Evolutionary conservation across 495 filamentous ascomycete genomes (phyloP).

Genomic region (Daldinia vernicosa): DNA sequence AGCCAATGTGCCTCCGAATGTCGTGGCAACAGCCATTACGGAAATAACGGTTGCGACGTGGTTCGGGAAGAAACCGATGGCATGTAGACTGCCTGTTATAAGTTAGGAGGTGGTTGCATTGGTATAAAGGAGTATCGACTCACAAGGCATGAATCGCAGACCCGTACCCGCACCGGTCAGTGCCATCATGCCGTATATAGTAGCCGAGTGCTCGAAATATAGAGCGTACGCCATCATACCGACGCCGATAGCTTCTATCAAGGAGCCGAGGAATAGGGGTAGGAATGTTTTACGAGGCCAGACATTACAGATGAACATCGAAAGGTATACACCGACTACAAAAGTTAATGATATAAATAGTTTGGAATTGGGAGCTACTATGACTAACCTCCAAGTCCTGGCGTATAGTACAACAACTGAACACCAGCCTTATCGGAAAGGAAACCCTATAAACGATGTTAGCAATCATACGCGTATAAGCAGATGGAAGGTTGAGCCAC

Average conservation of each 20-base stretch:
- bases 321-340: constrained; percentile 60
- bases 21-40: constrained; percentile 59
- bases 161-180: constrained; percentile 66
- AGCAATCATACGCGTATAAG: background rate
- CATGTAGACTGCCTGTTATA: constrained; percentile 56
- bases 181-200: constrained; percentile 69
- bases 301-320: constrained; percentile 63
- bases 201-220: constrained; percentile 43
- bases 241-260: constrained; percentile 59
- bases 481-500: background rate
- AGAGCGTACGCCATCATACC: constrained; percentile 60
- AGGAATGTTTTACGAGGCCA: constrained; percentile 65
- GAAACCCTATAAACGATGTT: constrained; percentile 45
- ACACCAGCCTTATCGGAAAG: constrained; percentile 58
- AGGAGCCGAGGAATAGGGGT: constrained; percentile 59
- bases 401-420: constrained; percentile 58
- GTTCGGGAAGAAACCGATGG: constrained; percentile 61
- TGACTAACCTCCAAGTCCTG: constrained; percentile 54
- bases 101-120: background rate
- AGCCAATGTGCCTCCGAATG: constrained; percentile 66
- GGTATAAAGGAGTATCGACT: constrained; percentile 33
- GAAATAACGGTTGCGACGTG: constrained; percentile 61
- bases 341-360: background rate
- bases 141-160: constrained; percentile 52
- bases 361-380: background rate